phyloP scores from a whole-genome alignment of 805 yeast species.

The Metschnikowia lachancei region DNA sequence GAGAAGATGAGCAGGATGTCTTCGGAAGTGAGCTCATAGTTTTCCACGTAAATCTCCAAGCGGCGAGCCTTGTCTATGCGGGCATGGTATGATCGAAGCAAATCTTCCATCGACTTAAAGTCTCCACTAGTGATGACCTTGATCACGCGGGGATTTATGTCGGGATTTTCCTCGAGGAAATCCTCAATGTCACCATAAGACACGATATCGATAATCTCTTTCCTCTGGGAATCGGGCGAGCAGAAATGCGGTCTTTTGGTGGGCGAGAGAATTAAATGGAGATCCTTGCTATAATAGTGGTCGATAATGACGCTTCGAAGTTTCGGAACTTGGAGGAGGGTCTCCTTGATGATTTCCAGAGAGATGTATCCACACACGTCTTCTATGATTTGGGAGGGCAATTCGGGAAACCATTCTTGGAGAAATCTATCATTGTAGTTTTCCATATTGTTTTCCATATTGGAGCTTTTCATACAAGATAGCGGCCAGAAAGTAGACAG shows the following conservation, averaged over 20 bases:
- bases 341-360: conserved; percentile 12
- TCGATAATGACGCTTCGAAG: conserved; percentile 26
- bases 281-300: conserved; percentile 28
- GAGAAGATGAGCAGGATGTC: conserved; percentile 26
- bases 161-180: conserved; percentile 29
- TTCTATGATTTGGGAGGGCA: conserved; percentile 16
- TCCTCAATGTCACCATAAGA: conserved; percentile 33
- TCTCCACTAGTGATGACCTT: conserved; percentile 33
- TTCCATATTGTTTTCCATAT: too few relatives aligned
- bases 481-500: too few relatives aligned
- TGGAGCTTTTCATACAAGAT: too few relatives aligned
- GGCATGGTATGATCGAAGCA: conserved; percentile 23
- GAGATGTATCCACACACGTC: conserved; percentile 13
- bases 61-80: conserved; percentile 16
- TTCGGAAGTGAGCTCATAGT: conserved; percentile 20
- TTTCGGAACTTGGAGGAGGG: conserved; percentile 15
- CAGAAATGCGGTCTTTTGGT: conserved; percentile 25
- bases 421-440: conserved; percentile 8
- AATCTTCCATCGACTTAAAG: conserved; percentile 25
- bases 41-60: conserved; percentile 33
- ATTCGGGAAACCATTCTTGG: conserved; percentile 9
- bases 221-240: conserved; percentile 11
- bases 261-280: conserved; percentile 36
- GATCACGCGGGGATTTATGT: conserved; percentile 28
- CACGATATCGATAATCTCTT: conserved; percentile 19